phyloP scores from a whole-genome alignment of 176 grass and related monocot species.

The Ensete ventricosum region DNA sequence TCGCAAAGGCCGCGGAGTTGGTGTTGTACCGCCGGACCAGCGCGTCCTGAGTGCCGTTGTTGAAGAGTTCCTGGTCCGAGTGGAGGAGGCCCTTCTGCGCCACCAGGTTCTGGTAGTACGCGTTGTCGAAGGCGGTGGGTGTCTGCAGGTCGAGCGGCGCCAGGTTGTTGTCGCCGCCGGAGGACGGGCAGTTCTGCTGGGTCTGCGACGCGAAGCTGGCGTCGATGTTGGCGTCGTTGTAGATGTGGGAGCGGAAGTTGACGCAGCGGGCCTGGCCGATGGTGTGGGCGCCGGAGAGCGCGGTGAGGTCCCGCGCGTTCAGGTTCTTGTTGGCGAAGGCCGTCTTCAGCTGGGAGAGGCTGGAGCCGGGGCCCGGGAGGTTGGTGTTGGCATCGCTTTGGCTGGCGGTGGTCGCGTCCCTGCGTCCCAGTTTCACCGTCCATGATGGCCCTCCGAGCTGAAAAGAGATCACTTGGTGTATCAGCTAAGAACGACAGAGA shows the following conservation, averaged over 20 bases:
- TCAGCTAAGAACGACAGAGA: too few relatives aligned
- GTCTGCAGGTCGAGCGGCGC: constrained; percentile 1
- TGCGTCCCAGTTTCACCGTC: not conserved
- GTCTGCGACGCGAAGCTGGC: not conserved
- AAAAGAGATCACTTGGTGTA: not conserved
- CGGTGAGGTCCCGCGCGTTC: not conserved
- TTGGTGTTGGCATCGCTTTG: not conserved
- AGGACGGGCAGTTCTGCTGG: not conserved
- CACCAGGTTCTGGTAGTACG: constrained; percentile 3
- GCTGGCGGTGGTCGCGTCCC: not conserved
- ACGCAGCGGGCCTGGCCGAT: not conserved
- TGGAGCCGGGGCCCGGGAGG: not conserved
- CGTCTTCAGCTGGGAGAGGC: not conserved
- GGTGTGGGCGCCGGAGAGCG: constrained; percentile 1
- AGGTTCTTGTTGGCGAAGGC: not conserved
- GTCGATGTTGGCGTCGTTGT: constrained; percentile 6
- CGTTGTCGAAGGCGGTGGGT: not conserved
- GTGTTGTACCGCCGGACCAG: not conserved
- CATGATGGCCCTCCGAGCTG: not conserved
- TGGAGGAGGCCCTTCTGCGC: not conserved
- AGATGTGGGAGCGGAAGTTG: constrained; percentile 4
- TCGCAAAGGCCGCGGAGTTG: not conserved
- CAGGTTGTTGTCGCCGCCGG: constrained; percentile 1
- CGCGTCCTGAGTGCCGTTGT: not conserved
- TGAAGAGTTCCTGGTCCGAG: constrained; percentile 6